Percentiles rank a stretch among this genome's conserved stretches.
These are phyloP conservation scores for Dictyostelium capitatum DNA, from an alignment of 78 protist genomes.

Conservation along the genomic window DNA sequence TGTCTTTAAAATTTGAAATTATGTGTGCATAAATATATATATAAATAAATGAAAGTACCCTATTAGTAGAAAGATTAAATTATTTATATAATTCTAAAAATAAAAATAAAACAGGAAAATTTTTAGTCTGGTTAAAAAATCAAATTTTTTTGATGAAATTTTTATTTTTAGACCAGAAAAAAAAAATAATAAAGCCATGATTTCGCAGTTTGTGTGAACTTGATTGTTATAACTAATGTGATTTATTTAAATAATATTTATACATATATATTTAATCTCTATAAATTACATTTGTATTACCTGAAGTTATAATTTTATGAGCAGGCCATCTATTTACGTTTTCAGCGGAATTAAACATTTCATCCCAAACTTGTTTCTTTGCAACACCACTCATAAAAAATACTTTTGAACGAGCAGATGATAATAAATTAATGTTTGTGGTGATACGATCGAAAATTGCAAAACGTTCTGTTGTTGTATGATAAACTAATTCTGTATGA, in stretches of 20 bases:
- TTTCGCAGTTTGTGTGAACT: no score
- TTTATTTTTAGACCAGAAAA: no score
- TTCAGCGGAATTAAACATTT: constrained; percentile 31
- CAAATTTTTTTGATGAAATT: background rate
- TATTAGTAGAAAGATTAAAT: no score
- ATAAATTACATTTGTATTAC: constrained; percentile 44
- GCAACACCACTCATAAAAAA: constrained; percentile 68
- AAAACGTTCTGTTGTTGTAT: constrained; percentile 73
- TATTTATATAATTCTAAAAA: no score
- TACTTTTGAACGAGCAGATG: background rate
- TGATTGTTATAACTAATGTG: no score
- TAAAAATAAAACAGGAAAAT: no score
- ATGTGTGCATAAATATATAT: no score
- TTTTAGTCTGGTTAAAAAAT: no score
- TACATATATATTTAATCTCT: background rate
- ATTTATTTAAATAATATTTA: background rate
- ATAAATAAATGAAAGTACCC: no score
- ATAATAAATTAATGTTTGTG: constrained; percentile 26
- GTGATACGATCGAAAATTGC: constrained; percentile 76
- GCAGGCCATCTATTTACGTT: constrained; percentile 79
- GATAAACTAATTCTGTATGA: constrained; percentile 21
- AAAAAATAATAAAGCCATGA: no score
- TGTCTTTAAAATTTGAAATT: no score
- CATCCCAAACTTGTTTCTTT: constrained; percentile 77
- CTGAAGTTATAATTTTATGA: constrained; percentile 36